phyloP scores from a whole-genome alignment of 352 stramenopile genomes.

The Phytophthora melonis region DNA sequence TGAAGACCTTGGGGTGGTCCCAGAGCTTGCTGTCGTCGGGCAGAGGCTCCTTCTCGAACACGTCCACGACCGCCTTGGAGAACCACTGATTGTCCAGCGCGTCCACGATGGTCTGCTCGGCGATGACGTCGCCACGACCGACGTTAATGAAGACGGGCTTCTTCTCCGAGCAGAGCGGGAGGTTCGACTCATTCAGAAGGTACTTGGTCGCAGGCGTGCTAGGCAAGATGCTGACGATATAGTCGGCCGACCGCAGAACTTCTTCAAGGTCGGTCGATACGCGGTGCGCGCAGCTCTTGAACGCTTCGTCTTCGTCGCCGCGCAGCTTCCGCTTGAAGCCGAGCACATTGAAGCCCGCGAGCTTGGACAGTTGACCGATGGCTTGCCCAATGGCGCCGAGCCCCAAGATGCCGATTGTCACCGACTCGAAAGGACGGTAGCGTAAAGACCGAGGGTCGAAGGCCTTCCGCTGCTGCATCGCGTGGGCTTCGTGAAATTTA shows the following conservation, averaged over 20 bases:
- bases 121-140: slow-evolving; percentile 84
- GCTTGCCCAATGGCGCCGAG: slow-evolving; percentile 69
- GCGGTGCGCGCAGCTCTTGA: slow-evolving; percentile 38
- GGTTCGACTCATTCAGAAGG: slow-evolving; percentile 59
- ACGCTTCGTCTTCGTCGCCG: slow-evolving; percentile 21
- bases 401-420: slow-evolving; percentile 63
- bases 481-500: slow-evolving; percentile 62
- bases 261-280: slow-evolving; percentile 60
- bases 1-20: slow-evolving; percentile 57
- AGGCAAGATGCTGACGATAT: slow-evolving; percentile 86
- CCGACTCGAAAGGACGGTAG: slow-evolving; percentile 61
- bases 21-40: slow-evolving; percentile 61
- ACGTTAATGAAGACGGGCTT: slow-evolving; percentile 91
- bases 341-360: slow-evolving; percentile 67
- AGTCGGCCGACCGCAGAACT: slow-evolving; percentile 65
- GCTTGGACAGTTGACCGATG: slow-evolving; percentile 61
- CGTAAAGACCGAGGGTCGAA: slow-evolving; percentile 48
- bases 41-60: slow-evolving; percentile 59
- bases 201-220: slow-evolving; percentile 78
- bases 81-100: slow-evolving; percentile 74
- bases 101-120: slow-evolving; percentile 56
- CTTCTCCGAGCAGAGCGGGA: slow-evolving; percentile 58
- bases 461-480: slow-evolving; percentile 46
- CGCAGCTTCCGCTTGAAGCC: slow-evolving; percentile 70
- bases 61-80: slow-evolving; percentile 57